These are phyloP conservation scores for Flueggea neowawraea DNA, from an alignment of 441 rosid species.

Conservation along the genomic window DNA sequence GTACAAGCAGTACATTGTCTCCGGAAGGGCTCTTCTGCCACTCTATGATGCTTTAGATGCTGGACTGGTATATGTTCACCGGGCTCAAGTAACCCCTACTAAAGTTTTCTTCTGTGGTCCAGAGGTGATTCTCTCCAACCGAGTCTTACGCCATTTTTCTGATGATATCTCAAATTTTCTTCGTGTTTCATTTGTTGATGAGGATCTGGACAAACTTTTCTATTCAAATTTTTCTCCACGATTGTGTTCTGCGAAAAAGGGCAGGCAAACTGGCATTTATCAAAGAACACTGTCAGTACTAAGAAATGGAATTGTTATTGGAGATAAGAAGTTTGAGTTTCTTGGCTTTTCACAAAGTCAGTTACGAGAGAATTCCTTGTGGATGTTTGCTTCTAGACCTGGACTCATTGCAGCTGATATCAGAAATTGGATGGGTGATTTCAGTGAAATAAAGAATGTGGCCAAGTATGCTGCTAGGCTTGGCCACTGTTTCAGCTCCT, in stretches of 20 bases:
- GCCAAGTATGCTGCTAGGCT: slow-evolving; percentile 61
- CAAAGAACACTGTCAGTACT: slow-evolving; percentile 41
- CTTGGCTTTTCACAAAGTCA: slow-evolving; percentile 72
- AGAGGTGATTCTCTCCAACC: slow-evolving; percentile 43
- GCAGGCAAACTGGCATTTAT: slow-evolving; percentile 35
- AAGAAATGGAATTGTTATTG: slow-evolving; percentile 44
- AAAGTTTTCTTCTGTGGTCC: slow-evolving; percentile 45
- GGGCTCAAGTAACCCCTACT: slow-evolving; percentile 45
- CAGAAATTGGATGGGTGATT: slow-evolving; percentile 42
- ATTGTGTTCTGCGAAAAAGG: slow-evolving; percentile 16
- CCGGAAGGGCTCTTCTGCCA: slow-evolving; percentile 9
- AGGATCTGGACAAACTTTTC: slow-evolving; percentile 41
- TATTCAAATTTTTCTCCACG: slow-evolving; percentile 42
- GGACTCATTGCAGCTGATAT: slow-evolving; percentile 43
- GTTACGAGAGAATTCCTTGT: slow-evolving; percentile 53
- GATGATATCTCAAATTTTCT: slow-evolving; percentile 37
- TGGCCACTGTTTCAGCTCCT: slow-evolving; percentile 63
- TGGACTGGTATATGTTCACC: slow-evolving; percentile 37
- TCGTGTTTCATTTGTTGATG: slow-evolving; percentile 52
- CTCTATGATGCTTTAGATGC: slow-evolving; percentile 22
- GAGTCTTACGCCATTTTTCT: slow-evolving; percentile 31
- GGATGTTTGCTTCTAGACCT: slow-evolving; percentile 67
- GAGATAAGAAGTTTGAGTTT: slow-evolving; percentile 52
- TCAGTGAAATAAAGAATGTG: slow-evolving; percentile 47
- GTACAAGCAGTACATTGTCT: slow-evolving; percentile 10